Percentiles rank a stretch among this genome's conserved stretches.
Conservation (phyloP, 2,329 filamentous ascomycete species). For the Talaromyces albobiverticillius region DNA sequence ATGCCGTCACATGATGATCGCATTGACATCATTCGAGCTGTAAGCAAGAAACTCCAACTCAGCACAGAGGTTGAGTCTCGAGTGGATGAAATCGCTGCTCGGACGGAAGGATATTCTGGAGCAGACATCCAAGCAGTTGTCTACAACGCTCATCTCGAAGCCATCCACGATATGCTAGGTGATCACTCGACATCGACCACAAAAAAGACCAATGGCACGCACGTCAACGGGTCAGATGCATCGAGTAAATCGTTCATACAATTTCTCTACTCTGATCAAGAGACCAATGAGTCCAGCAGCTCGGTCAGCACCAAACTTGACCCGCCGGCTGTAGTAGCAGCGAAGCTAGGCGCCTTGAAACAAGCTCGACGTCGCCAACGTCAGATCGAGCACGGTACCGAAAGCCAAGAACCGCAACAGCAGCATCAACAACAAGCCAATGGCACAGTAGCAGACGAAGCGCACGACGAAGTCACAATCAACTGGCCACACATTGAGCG, state of each 20-base stretch:
- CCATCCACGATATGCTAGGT: slow-evolving; percentile 87
- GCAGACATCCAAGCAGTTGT: slow-evolving; percentile 93
- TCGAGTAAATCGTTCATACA: slow-evolving; percentile 62
- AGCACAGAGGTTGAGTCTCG: slow-evolving; percentile 62
- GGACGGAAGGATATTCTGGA: slow-evolving; percentile 87
- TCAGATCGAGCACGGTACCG: slow-evolving; percentile 42
- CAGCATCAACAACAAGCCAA: slow-evolving; percentile 17
- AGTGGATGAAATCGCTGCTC: slow-evolving; percentile 69
- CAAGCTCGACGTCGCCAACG: slow-evolving; percentile 64
- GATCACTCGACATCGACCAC: slow-evolving; percentile 41
- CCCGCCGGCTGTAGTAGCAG: slow-evolving; percentile 72
- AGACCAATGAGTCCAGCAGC: slow-evolving; percentile 38
- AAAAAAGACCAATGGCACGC: slow-evolving; percentile 6
- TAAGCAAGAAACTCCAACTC: slow-evolving; percentile 78
- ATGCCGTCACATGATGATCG: slow-evolving; percentile 72
- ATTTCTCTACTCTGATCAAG: slow-evolving; percentile 73
- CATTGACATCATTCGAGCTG: slow-evolving; percentile 79
- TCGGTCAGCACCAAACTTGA: slow-evolving; percentile 54
- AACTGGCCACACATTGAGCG: slow-evolving; percentile 78
- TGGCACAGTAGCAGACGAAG: slow-evolving; percentile 1
- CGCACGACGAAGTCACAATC: slow-evolving; percentile 70
- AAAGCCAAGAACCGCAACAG: slow-evolving; percentile 25
- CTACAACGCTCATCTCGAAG: slow-evolving; percentile 94
- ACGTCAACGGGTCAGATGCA: slow-evolving; percentile 27
- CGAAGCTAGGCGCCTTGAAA: slow-evolving; percentile 81